phyloP scores from a whole-genome alignment of 495 filamentous ascomycete species.

The Talaromyces adpressus region DNA sequence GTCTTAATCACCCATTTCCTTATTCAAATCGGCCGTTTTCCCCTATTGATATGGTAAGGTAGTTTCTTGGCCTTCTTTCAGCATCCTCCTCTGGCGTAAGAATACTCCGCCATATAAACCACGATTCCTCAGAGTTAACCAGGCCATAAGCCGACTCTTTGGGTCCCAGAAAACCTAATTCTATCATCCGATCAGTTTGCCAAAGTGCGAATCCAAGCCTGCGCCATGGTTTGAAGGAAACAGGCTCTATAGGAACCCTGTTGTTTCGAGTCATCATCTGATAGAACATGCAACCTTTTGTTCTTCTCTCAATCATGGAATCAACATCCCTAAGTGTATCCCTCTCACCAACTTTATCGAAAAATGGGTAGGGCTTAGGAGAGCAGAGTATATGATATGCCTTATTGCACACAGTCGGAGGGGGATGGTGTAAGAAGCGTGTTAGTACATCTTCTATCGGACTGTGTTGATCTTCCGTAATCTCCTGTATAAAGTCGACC shows the following conservation, averaged over 20 bases:
- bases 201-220: conserved; percentile 1
- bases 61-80: neutral
- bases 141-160: neutral
- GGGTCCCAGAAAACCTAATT: neutral
- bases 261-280: neutral
- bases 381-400: neutral
- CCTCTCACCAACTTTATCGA: neutral
- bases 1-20: too few species aligned
- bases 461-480: neutral
- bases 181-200: neutral
- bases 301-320: neutral
- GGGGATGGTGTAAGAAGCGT: neutral
- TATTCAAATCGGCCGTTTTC: too few species aligned
- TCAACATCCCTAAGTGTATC: neutral
- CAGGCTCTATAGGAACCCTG: neutral
- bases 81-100: conserved; percentile 3
- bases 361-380: neutral
- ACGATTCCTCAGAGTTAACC: neutral
- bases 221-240: conserved; percentile 3
- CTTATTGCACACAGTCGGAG: neutral
- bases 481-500: neutral
- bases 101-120: conserved; percentile 6
- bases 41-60: neutral
- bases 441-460: neutral
- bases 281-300: neutral